phyloP scores from a whole-genome alignment of 306 rosid genomes.

The Crataegus laevigata region DNA sequence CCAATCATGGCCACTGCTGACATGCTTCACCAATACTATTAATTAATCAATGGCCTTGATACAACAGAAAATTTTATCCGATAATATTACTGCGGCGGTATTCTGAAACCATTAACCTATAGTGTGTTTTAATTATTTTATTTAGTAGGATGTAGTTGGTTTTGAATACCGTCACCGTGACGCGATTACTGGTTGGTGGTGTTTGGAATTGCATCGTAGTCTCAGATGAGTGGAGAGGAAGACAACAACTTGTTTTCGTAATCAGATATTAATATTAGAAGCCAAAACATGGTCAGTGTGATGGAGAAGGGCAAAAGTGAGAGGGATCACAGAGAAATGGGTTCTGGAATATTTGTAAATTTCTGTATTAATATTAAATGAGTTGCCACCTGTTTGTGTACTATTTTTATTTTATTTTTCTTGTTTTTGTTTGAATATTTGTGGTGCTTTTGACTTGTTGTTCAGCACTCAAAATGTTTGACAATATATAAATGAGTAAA shows the following conservation, averaged over 20 bases:
- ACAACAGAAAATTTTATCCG: too few relatives aligned
- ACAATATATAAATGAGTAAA: neutral
- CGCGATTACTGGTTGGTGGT: neutral
- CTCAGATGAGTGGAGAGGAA: neutral
- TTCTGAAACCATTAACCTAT: too few relatives aligned
- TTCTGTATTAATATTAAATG: neutral
- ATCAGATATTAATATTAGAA: neutral
- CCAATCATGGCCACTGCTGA: constrained; percentile 66
- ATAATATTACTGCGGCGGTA: too few relatives aligned
- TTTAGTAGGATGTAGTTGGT: neutral
- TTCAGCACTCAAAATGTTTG: neutral
- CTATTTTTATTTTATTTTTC: neutral
- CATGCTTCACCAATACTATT: constrained; percentile 45
- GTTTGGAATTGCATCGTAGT: constrained; percentile 1
- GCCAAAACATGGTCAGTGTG: neutral
- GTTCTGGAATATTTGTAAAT: neutral
- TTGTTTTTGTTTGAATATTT: neutral
- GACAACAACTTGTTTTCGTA: neutral
- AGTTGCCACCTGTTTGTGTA: neutral
- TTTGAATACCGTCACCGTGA: neutral
- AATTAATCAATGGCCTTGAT: neutral
- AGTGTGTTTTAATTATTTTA: too few relatives aligned
- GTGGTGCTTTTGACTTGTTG: neutral
- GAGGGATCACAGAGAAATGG: neutral
- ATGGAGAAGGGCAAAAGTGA: neutral